Evolutionary conservation across 192 early-diverging fungal species (phyloP), one percentile per base, ranked within the genome.

Genomic region (Phycomyces blakesleeanus): DNA sequence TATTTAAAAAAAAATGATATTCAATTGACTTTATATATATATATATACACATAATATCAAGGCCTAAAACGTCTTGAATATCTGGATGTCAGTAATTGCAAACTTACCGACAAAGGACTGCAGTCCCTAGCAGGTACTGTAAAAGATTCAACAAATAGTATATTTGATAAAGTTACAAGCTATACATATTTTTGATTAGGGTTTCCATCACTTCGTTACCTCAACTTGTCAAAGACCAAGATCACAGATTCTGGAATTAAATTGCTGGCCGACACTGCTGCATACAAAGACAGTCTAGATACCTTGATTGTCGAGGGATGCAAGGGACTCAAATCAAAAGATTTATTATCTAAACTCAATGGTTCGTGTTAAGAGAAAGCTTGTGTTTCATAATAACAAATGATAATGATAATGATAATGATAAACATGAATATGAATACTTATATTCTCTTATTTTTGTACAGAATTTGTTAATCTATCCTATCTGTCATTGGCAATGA

Each of bases 191-290:
- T 26, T 7, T 16, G 12, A n/a, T 2, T 63, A 78, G 75, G 57
- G 26, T 47, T 73, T 10, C 59, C 69, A 8, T 42, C 34, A 16
- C 50, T 74, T 14, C 51, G 10, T 25, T 68, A 71, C 24, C 40
- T 76, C 5, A 64, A 76, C 39, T 51, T 86, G 20, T 75, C 83
- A 24, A 61, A 69, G 9, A 86, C 81, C n/a, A 82, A 85, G 52
- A 73, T 86, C 37, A 81, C 84, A 0, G 67, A 80, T 16, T 51
- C 14, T 29, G 84, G 83, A 8, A 40, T 86, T 10, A 50, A 61
- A 20, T 64, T 25, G 12, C 60, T 75, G 34, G 65, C 70, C 16
- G 37, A 64, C 0, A 26, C 71, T 11, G 61, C 75, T 0, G 26
- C 40, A 0, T 78, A 61, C 63, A 73, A 60, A 24, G 34, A 54